Conservation (phyloP, 768 basidiomycete genomes). For the Russula virescens region DNA sequence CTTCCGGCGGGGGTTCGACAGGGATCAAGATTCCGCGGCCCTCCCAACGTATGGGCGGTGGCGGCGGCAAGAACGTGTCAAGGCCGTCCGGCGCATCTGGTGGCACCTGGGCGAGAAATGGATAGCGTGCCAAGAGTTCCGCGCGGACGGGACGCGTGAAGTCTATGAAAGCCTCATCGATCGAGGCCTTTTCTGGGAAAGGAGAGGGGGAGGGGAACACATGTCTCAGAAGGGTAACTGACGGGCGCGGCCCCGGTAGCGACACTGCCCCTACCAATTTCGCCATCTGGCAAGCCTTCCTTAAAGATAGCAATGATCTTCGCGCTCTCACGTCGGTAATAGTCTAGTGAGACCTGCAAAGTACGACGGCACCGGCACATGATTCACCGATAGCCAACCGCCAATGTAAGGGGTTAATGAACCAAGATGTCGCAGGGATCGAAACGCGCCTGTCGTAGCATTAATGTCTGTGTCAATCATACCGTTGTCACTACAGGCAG, state of each 20-base stretch:
- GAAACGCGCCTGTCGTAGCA: background rate
- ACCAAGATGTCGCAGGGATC: background rate
- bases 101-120: constrained; percentile 69
- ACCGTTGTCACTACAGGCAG: background rate
- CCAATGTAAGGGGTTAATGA: background rate
- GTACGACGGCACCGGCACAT: background rate
- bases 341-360: constrained; percentile 79
- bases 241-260: background rate
- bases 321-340: constrained; percentile 83
- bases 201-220: background rate
- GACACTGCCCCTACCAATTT: constrained; percentile 56
- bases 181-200: constrained; percentile 84
- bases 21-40: constrained; percentile 59
- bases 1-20: constrained; percentile 33
- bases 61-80: constrained; percentile 73
- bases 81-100: constrained; percentile 58
- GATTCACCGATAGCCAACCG: background rate
- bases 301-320: constrained; percentile 85
- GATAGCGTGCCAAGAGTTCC: constrained; percentile 64
- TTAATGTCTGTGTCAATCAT: background rate
- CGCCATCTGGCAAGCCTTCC: constrained; percentile 67
- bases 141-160: constrained; percentile 78
- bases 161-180: constrained; percentile 96
- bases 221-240: background rate
- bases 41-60: constrained; percentile 61